phyloP scores from a whole-genome alignment of 192 early-diverging fungal species.

The Entomortierella beljakovae region DNA sequence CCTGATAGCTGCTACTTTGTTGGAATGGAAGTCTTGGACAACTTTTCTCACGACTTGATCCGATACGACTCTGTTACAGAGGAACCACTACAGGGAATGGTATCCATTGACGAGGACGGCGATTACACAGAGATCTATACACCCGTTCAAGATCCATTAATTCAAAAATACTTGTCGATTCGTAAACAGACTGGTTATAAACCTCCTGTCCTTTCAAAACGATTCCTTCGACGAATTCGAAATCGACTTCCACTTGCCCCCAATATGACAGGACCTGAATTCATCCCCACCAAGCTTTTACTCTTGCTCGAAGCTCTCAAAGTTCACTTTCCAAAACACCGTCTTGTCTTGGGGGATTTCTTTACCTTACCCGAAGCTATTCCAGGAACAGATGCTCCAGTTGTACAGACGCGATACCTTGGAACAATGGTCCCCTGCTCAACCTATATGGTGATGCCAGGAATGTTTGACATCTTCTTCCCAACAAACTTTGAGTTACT shows the following conservation, averaged over 20 bases:
- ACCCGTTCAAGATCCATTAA: slow-evolving; percentile 80
- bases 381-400: slow-evolving; percentile 85
- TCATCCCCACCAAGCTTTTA: slow-evolving; percentile 88
- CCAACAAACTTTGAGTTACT: slow-evolving; percentile 96
- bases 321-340: slow-evolving; percentile 86
- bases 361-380: slow-evolving; percentile 85
- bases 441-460: slow-evolving; percentile 97
- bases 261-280: slow-evolving; percentile 88
- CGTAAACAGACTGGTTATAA: slow-evolving; percentile 70
- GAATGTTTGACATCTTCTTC: slow-evolving; percentile 99
- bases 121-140: slow-evolving; percentile 92
- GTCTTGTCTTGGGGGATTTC: slow-evolving; percentile 93
- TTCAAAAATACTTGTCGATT: slow-evolving; percentile 74
- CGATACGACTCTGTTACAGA: slow-evolving; percentile 83
- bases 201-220: slow-evolving; percentile 68
- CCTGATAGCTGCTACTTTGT: slow-evolving; percentile 89
- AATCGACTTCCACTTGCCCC: slow-evolving; percentile 82
- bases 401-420: slow-evolving; percentile 93
- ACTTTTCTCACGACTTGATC: slow-evolving; percentile 96
- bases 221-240: slow-evolving; percentile 64
- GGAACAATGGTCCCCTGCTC: slow-evolving; percentile 94
- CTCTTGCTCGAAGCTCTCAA: slow-evolving; percentile 81
- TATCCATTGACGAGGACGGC: slow-evolving; percentile 82
- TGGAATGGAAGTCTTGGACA: slow-evolving; percentile 98
- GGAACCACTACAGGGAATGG: slow-evolving; percentile 84